Evolutionary conservation across 2,329 filamentous ascomycete genomes (phyloP).

Genomic region (Fusarium proliferatum): DNA sequence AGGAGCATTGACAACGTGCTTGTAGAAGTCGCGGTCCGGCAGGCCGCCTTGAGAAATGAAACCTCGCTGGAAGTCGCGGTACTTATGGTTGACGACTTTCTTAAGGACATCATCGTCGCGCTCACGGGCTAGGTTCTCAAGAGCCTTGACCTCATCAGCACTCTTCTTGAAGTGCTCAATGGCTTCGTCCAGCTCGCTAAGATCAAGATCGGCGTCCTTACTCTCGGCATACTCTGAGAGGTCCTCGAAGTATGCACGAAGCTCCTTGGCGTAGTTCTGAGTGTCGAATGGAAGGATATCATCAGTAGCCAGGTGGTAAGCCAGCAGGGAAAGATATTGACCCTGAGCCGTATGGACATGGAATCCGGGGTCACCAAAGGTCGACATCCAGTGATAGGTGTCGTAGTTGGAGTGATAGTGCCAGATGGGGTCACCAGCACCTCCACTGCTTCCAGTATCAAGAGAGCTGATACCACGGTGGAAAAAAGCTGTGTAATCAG

Average conservation of each 20-base stretch:
- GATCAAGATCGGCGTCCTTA: slow-evolving; percentile 51
- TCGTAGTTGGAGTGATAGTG: slow-evolving; percentile 90
- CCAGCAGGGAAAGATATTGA: slow-evolving; percentile 56
- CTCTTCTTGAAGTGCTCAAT: slow-evolving; percentile 52
- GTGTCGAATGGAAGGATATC: slow-evolving; percentile 55
- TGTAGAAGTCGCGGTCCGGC: slow-evolving; percentile 58
- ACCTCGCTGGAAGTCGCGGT: slow-evolving; percentile 60
- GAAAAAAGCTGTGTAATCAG: slow-evolving; percentile 75
- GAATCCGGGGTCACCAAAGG: slow-evolving; percentile 75
- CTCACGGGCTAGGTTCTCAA: slow-evolving; percentile 47
- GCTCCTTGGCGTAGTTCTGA: slow-evolving; percentile 54
- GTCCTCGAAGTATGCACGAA: slow-evolving; percentile 53
- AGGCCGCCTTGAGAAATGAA: slow-evolving; percentile 61
- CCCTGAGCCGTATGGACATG: slow-evolving; percentile 70
- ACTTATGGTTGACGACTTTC: slow-evolving; percentile 57
- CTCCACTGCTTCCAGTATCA: slow-evolving; percentile 65
- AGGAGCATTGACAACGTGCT: slow-evolving; percentile 60
- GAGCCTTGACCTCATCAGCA: slow-evolving; percentile 48
- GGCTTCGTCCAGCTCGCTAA: slow-evolving; percentile 51
- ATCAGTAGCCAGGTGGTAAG: slow-evolving; percentile 52
- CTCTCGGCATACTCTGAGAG: slow-evolving; percentile 49
- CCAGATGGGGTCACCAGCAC: slow-evolving; percentile 66
- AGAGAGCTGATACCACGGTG: slow-evolving; percentile 62
- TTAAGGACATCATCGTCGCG: slow-evolving; percentile 46
- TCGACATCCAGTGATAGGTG: slow-evolving; percentile 85